Conservation (phyloP, 495 filamentous ascomycete genomes). For the Annulohypoxylon stygium region DNA sequence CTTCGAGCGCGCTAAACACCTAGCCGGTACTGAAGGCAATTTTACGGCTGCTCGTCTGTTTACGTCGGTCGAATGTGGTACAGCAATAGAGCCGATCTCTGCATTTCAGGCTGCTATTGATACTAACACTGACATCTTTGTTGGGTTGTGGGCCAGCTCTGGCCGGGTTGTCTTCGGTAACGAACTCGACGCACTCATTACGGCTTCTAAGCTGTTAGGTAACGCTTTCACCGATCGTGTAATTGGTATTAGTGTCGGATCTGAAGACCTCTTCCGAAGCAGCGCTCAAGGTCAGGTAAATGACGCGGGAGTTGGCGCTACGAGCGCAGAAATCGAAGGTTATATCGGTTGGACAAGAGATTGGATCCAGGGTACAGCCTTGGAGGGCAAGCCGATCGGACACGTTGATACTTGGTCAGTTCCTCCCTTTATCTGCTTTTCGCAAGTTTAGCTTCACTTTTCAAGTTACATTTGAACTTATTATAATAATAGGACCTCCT, state of each 20-base stretch:
- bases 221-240: constrained; percentile 69
- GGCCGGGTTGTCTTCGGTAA: constrained; percentile 67
- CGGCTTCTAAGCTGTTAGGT: constrained; percentile 69
- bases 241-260: constrained; percentile 82
- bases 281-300: constrained; percentile 61
- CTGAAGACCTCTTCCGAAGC: constrained; percentile 83
- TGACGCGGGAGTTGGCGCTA: constrained; percentile 62
- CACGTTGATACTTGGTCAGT: constrained; percentile 83
- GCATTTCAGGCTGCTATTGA: constrained; percentile 79
- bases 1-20: constrained; percentile 73
- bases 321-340: constrained; percentile 65
- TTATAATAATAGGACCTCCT: constrained; percentile 74
- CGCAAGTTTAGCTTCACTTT: background rate
- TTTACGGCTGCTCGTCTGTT: constrained; percentile 72
- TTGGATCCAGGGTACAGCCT: constrained; percentile 65
- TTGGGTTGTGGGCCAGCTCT: constrained; percentile 78
- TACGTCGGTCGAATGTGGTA: constrained; percentile 55
- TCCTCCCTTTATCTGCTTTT: background rate
- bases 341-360: constrained; percentile 71
- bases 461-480: background rate
- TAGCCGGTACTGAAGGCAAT: constrained; percentile 70
- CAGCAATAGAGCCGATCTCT: constrained; percentile 63
- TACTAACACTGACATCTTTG: constrained; percentile 71
- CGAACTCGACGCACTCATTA: constrained; percentile 73
- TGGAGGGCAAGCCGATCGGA: constrained; percentile 70